A percentile compares a stretch with the other conserved stretches of the same genome.
Evolutionary conservation across 768 basidiomycete genomes (phyloP).

Genomic region (Phylloporus rhodoxanthus): DNA sequence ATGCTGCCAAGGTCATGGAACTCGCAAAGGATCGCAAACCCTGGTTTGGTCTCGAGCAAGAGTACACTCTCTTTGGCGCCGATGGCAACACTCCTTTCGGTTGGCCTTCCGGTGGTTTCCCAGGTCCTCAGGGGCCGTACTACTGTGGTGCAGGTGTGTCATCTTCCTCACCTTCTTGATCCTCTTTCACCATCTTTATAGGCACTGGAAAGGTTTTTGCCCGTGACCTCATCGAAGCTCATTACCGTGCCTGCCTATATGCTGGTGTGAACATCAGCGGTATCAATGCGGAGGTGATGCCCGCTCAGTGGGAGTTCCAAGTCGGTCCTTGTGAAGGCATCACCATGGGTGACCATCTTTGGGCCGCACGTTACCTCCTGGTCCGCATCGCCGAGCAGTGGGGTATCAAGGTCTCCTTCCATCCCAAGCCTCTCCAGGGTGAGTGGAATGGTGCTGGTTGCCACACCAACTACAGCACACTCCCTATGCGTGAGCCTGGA

Average conservation of each 20-base stretch:
- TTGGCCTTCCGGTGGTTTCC: slow-evolving; percentile 99
- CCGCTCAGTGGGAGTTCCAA: slow-evolving; percentile 99
- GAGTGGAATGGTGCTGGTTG: slow-evolving; percentile 99
- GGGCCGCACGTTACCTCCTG: slow-evolving; percentile 98
- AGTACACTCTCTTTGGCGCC: slow-evolving; percentile 94
- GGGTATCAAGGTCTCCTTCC: slow-evolving; percentile 97
- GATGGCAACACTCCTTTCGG: slow-evolving; percentile 81
- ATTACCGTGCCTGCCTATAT: slow-evolving; percentile 95
- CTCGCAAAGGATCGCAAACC: slow-evolving; percentile 72
- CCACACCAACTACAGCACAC: slow-evolving; percentile 97
- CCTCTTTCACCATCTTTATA: slow-evolving; percentile 27
- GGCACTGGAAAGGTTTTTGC: slow-evolving; percentile 97
- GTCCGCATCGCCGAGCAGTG: slow-evolving; percentile 96
- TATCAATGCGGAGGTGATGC: slow-evolving; percentile 99
- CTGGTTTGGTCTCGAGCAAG: slow-evolving; percentile 99
- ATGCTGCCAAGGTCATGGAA: slow-evolving; percentile 94
- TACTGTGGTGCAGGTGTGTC: slow-evolving; percentile 92
- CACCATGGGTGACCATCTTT: slow-evolving; percentile 97
- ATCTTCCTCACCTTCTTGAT: neutral
- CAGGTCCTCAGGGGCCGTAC: slow-evolving; percentile 98
- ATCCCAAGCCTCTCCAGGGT: slow-evolving; percentile 94
- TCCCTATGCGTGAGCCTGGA: slow-evolving; percentile 88
- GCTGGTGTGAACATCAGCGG: slow-evolving; percentile 96
- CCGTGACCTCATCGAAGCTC: slow-evolving; percentile 97
- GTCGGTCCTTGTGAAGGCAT: slow-evolving; percentile 98